These are phyloP conservation scores for Apiotrichum veenhuisii DNA, from an alignment of 1,284 basidiomycete genomes.

Conservation along the genomic window DNA sequence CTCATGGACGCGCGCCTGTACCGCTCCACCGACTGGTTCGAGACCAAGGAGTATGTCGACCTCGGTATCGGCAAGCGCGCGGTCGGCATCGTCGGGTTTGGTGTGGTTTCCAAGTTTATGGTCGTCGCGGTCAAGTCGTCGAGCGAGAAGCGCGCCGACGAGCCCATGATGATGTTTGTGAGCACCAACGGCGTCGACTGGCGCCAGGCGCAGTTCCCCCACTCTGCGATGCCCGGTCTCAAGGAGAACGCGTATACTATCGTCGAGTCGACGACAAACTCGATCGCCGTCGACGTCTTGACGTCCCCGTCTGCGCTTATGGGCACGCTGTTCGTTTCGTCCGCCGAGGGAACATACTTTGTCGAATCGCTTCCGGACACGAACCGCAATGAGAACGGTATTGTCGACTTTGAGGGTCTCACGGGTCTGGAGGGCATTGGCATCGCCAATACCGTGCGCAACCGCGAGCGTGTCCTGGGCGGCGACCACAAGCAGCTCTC, in stretches of 20 bases:
- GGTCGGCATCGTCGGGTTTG: conserved; percentile 78
- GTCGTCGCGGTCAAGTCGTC: conserved; percentile 62
- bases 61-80: conserved; percentile 76
- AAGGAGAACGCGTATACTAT: conserved; percentile 75
- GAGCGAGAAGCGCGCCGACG: background rate
- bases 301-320: conserved; percentile 67
- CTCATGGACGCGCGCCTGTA: conserved; percentile 68
- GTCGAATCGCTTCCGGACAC: conserved; percentile 87
- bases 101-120: conserved; percentile 83
- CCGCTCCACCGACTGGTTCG: conserved; percentile 78
- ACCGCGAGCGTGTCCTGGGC: conserved; percentile 71
- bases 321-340: conserved; percentile 90
- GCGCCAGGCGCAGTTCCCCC: conserved; percentile 52
- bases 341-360: conserved; percentile 91
- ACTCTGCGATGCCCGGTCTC: conserved; percentile 44
- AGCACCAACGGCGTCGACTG: conserved; percentile 74
- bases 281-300: conserved; percentile 88
- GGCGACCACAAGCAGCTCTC: conserved; percentile 64
- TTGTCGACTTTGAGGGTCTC: conserved; percentile 88
- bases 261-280: conserved; percentile 87
- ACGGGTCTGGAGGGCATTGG: conserved; percentile 92
- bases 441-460: conserved; percentile 79
- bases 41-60: conserved; percentile 62
- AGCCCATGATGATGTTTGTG: conserved; percentile 66
- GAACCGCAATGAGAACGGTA: conserved; percentile 79